Evolutionary conservation across 2,329 filamentous ascomycete genomes (phyloP).

Genomic region (Ascochyta clinopodiicola): DNA sequence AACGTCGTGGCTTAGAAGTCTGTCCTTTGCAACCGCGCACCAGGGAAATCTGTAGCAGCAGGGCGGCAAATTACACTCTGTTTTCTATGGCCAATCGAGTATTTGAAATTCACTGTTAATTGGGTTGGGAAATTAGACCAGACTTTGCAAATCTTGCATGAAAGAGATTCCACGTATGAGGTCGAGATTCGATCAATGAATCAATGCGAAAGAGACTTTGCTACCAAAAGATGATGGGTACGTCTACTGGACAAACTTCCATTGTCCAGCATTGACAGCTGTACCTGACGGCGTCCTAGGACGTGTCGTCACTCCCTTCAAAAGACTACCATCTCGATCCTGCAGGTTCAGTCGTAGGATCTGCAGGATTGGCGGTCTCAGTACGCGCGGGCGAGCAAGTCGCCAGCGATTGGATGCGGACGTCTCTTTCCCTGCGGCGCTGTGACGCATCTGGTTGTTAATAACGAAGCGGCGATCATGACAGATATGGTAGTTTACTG

Average conservation of each 20-base stretch:
- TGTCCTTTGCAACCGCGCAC: background rate
- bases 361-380: too few relatives aligned
- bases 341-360: background rate
- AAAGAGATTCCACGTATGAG: too few relatives aligned
- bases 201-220: too few relatives aligned
- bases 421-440: background rate
- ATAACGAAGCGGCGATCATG: background rate
- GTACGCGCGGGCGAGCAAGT: background rate
- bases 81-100: too few relatives aligned
- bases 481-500: background rate
- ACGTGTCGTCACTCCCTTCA: background rate
- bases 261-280: background rate
- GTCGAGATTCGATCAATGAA: too few relatives aligned
- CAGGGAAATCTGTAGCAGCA: background rate
- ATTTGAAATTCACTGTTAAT: background rate
- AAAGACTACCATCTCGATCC: background rate
- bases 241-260: background rate
- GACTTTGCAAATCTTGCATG: too few relatives aligned
- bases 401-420: too few relatives aligned
- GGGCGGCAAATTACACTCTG: too few relatives aligned
- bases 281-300: slow-evolving; percentile 1
- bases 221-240: too few relatives aligned
- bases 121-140: background rate
- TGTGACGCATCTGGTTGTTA: background rate
- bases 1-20: background rate